Base-by-base conservation (phyloP, 106 monocot species). In the Gastrodia elata region DNA sequence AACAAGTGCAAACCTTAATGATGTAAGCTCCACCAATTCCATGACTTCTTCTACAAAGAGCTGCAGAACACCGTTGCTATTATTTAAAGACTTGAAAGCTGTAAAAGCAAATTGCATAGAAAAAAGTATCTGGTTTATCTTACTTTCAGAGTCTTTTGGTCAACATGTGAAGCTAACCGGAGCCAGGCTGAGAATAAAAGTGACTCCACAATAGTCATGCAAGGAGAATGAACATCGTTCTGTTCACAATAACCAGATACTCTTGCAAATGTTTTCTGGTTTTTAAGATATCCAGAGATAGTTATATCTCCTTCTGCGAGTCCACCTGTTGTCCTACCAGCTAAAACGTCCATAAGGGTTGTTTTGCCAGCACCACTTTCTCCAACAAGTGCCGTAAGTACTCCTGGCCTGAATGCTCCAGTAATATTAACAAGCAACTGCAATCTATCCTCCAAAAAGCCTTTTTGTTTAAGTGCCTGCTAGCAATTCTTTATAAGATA, bases 321-420 rank as follows among this genome's bases (percentile, higher is more conserved):
- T 64, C 98, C 98, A 75, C 98, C 98, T 72, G 98, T 93, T 75
- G 93, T 99, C 70, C 98, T 81, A 55, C 98, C 98, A 73, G 93
- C 93, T 76, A 99, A 89, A 80, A 99, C 98, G 87, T 99, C 98
- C 93, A 93, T 99, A 25, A 99, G 81, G 13, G 98, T 99, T 44
- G 98, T 99, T 91, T 99, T 99, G 76, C 98, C 93, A 83, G 93
- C 98, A 68, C 93, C 98, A 79, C 93, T 99, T 25, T 93, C 89
- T 52, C 98, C 98, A 74, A 99, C 98, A 73, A 99, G 82, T 74
- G 98, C 98, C 71, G 98, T 99, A 35, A 99, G 87, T 68, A 99
- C 36, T 65, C 93, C 93, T 64, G 98, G 98, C 65, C 93, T 84
- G 78, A 93, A 99, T 75, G 98, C 98, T 71, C 98, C 98, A 82